phyloP scores from a whole-genome alignment of 108 stramenopile species.

The Cyclotella sp. region DNA sequence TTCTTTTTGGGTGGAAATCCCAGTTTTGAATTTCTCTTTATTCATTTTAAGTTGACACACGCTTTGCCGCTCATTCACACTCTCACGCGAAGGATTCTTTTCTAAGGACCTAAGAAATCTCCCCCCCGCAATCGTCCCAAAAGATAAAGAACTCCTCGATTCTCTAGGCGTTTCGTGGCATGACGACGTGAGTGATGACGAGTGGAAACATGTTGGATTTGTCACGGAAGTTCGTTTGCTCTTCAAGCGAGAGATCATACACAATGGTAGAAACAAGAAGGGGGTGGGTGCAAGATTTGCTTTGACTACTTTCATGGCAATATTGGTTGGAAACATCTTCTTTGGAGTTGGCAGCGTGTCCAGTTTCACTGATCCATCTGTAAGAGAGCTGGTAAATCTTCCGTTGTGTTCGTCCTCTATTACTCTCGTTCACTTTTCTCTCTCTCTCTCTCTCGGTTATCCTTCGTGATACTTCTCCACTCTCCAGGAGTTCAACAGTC shows the following conservation, averaged over 20 bases:
- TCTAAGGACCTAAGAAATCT: conserved; percentile 3
- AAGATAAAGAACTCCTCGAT: conserved; percentile 48
- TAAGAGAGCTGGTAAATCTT: background rate
- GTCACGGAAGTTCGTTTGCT: conserved; percentile 57
- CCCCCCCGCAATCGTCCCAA: conserved; percentile 16
- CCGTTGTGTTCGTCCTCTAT: background rate
- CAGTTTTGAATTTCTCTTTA: too few species aligned
- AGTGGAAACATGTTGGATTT: conserved; percentile 51
- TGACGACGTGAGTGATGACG: conserved; percentile 29
- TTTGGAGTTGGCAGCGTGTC: conserved; percentile 56
- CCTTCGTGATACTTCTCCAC: too few species aligned
- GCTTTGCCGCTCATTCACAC: background rate
- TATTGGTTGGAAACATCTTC: conserved; percentile 80
- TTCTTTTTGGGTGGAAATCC: too few species aligned
- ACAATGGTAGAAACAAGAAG: conserved; percentile 59
- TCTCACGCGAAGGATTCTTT: conserved; percentile 1
- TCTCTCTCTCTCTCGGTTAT: conserved; percentile 9
- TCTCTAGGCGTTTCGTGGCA: conserved; percentile 41
- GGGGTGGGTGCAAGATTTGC: conserved; percentile 66
- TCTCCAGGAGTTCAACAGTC: conserved; percentile 59
- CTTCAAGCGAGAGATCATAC: conserved; percentile 62
- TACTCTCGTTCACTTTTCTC: background rate
- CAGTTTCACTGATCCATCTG: conserved; percentile 38
- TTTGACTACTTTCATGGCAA: conserved; percentile 61
- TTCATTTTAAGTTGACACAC: background rate